Evolutionary conservation across 352 stramenopile species (phyloP), one percentile per base, ranked within the genome.

Genomic region (Phytophthora vignae): DNA sequence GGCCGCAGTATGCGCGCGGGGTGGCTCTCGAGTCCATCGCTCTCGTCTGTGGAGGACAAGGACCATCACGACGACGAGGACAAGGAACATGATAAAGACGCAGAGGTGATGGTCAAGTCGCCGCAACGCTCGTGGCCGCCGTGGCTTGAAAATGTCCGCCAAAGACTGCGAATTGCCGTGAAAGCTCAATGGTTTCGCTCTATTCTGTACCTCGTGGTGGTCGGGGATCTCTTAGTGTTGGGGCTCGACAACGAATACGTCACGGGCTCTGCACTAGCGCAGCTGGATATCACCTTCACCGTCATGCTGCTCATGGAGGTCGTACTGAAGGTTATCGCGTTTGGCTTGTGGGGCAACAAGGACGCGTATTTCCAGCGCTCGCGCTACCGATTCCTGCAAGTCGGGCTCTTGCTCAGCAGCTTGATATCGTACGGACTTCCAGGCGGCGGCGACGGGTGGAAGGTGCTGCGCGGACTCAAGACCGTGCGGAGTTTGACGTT

Each of bases 381-480:
- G 11, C 73, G 73, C 33, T 85, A 78, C 38, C 82, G 85, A 3
- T 61, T 86, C 17, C 64, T 94, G 50, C 86, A 92, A 67, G 71
- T 92, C 14, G 25, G 73, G 22, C 50, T 90, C 54, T 60, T 95
- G 31, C 53, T 73, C 2, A 66, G 77, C 7, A 87, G 85, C 42
- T 68, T 95, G n/a, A 60, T 87, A 2, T 91, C 79, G 4, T 71
- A 92, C 15, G 59, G 83, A 15, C 54, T 67, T 4, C 44, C 63
- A 46, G 69, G 64, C 1, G 61, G 55, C 1, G 36, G 71, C 14
- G 57, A 64, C 9, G 65, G 67, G 31, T 87, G 84, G 81, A 84
- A 82, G 29, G 73, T 91, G 14, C 55, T 93, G 6, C 81, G 85
- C 6, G 85, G 87, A 0, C 77, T 95, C 55, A 95, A 95, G 55